phyloP scores from a whole-genome alignment of 257 asterid species.

The Penstemon barbatus region DNA sequence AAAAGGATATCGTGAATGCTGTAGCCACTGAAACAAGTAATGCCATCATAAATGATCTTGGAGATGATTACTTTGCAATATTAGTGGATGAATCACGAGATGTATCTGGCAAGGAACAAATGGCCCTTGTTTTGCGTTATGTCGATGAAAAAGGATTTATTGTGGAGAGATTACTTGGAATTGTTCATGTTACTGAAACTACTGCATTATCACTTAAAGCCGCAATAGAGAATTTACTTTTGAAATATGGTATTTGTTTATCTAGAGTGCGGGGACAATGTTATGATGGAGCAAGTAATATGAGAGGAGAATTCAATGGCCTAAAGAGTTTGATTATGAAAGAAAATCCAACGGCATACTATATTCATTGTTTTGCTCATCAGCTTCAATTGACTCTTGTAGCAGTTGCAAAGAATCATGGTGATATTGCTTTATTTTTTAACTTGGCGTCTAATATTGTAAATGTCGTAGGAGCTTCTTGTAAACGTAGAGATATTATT shows the following conservation, averaged over 20 bases:
- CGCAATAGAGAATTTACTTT: too few species aligned
- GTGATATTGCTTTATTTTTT: neutral
- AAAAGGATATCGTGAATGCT: neutral
- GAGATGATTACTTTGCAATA: neutral
- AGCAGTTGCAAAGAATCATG: neutral
- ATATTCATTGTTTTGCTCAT: conserved; percentile 24
- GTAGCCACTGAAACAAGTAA: neutral
- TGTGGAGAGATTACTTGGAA: conserved; percentile 11
- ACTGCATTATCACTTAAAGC: conserved; percentile 7
- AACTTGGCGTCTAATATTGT: neutral
- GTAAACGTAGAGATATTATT: conserved; percentile 4
- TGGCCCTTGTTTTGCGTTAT: conserved; percentile 15
- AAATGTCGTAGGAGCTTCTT: conserved; percentile 12
- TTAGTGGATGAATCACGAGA: conserved; percentile 26
- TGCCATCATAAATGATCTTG: conserved; percentile 1
- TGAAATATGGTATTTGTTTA: neutral
- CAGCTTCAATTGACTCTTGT: conserved; percentile 10
- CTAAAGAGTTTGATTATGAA: conserved; percentile 15
- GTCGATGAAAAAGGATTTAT: conserved; percentile 7
- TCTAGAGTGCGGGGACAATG: conserved; percentile 12
- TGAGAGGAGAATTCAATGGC: conserved; percentile 17
- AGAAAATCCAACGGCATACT: neutral
- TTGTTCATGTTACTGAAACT: conserved; percentile 16
- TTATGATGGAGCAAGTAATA: conserved; percentile 22
- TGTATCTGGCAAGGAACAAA: conserved; percentile 19